Evolutionary conservation across 352 stramenopile genomes (phyloP).

Genomic region (Phytophthora ramorum): DNA sequence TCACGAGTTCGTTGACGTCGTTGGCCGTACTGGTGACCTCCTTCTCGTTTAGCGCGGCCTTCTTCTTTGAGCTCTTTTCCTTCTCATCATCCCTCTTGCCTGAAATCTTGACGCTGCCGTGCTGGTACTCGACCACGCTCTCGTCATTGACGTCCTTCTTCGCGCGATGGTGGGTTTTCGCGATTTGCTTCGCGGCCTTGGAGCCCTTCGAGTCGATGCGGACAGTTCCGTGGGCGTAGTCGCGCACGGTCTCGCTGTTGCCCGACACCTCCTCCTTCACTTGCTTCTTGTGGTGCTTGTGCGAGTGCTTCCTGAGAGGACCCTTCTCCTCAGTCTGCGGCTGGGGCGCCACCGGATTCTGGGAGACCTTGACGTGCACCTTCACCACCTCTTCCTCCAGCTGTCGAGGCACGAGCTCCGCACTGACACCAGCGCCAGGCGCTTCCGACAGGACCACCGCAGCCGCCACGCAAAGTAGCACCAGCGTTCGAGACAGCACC

Average conservation of each 20-base stretch:
- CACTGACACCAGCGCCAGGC: constrained; percentile 20
- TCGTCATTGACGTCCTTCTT: constrained; percentile 39
- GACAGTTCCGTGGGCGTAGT: constrained; percentile 46
- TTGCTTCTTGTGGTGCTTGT: constrained; percentile 35
- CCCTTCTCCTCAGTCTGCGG: constrained; percentile 11
- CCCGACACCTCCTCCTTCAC: constrained; percentile 15
- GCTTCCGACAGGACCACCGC: constrained; percentile 32
- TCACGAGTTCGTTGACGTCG: constrained; percentile 60
- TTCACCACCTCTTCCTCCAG: constrained; percentile 38
- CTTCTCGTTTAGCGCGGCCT: constrained; percentile 16
- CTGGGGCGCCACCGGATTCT: constrained; percentile 4
- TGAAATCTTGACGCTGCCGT: constrained; percentile 56
- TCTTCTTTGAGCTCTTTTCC: constrained; percentile 19
- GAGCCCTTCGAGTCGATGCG: constrained; percentile 33
- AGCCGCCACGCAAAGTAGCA: constrained; percentile 46
- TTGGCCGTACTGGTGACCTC: constrained; percentile 36
- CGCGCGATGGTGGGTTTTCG: constrained; percentile 19
- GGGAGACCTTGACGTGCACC: constrained; percentile 33
- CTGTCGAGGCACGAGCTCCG: constrained; percentile 24
- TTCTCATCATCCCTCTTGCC: constrained; percentile 22
- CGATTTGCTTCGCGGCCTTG: constrained; percentile 34
- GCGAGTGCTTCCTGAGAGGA: constrained; percentile 10
- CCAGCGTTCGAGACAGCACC: constrained; percentile 44
- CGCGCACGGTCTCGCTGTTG: constrained; percentile 35
- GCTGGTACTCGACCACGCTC: constrained; percentile 56